phyloP scores from a whole-genome alignment of 2,329 filamentous ascomycete species.

The Diaporthe citri region DNA sequence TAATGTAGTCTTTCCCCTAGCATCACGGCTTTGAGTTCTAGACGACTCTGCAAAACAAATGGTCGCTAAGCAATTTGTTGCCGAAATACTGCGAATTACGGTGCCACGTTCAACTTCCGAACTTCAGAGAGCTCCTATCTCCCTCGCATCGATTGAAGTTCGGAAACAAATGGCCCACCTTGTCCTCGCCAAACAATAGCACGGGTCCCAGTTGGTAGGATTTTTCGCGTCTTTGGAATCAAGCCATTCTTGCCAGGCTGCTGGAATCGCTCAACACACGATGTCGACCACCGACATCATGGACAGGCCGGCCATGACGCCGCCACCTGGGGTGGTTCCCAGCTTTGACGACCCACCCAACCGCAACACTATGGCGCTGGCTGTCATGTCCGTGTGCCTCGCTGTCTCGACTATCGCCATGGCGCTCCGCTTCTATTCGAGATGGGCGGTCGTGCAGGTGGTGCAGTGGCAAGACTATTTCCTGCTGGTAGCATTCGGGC shows the following conservation, averaged over 20 bases:
- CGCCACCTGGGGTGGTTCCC: slow-evolving; percentile 6
- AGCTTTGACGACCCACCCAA: background rate
- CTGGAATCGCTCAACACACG: no score
- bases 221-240: no score
- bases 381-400: background rate
- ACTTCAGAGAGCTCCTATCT: background rate
- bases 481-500: background rate
- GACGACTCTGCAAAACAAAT: background rate
- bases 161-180: background rate
- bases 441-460: background rate
- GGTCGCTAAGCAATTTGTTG: background rate
- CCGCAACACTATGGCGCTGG: background rate
- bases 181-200: background rate
- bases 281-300: background rate
- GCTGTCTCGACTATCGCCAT: background rate
- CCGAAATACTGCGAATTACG: background rate
- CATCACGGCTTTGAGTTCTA: background rate
- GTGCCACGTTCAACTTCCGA: background rate
- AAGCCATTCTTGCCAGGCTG: background rate
- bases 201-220: background rate
- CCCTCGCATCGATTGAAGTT: background rate
- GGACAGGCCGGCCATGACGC: background rate
- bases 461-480: slow-evolving; percentile 14
- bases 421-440: background rate
- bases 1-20: background rate